Evolutionary conservation across 2,329 filamentous ascomycete genomes (phyloP), one percentile per base, ranked within the genome.

Genomic region (Diaporthe australafricana): DNA sequence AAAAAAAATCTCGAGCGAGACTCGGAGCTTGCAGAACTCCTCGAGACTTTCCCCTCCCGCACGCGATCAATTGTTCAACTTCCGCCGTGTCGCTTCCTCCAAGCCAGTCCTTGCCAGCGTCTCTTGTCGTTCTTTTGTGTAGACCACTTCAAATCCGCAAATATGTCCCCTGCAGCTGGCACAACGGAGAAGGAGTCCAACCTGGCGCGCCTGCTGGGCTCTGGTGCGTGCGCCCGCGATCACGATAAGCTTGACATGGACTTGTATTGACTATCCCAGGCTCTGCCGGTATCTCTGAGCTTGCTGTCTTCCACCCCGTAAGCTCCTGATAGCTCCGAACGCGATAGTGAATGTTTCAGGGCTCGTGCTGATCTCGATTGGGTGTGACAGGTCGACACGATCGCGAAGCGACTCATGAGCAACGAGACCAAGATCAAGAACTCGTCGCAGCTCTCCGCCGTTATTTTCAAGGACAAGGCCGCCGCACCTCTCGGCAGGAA

Each of bases 401-500:
- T 97, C 79, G 96, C 96, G 75, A 99, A 99, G 89, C 94, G 96
- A 77, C 90, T 99, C 84, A 99, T 99, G 96, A 98, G 95, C 90
- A 98, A 99, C 85, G 93, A 97, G 83, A 91, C 90, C 80, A 66
- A 91, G 87, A 89, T 94, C 77, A 80, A 84, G 70, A 88, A 85
- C 67, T 77, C 84, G 35, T 80, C 88, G 70, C 90, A 94, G 81
- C 86, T 99, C 79, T 98, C 97, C 85, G 85, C 90, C 76, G 95
- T 99, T 83, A 93, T 99, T 81, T 99, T 99, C 90, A 96, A 91
- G 84, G 93, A 98, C 78, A 93, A 92, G 83, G 95, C 96, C 76
- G 79, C 84, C 73, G 95, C 94, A 35, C 82, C 94, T 7, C 77
- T 89, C 40, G 88, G 88, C 70, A 87, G 87, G 78, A 98, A 98